Base-by-base conservation (phyloP, 257 asterid species). In the Catharanthus roseus region DNA sequence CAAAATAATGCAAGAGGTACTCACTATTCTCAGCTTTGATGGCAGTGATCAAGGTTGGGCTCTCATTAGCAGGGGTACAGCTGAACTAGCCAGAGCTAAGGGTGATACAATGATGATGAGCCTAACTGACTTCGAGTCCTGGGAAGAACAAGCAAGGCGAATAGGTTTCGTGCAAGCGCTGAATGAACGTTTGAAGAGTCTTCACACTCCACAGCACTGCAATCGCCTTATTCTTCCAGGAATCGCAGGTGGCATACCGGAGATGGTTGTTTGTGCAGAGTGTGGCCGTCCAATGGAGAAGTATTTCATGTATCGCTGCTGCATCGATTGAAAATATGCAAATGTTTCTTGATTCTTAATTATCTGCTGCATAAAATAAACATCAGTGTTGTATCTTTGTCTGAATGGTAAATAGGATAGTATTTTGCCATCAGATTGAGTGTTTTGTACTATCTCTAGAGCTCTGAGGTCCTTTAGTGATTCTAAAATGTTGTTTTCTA, bases 1-100 rank as follows among this genome's bases (percentile, higher is more conserved):
- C 29, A 81, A 77, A 42, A 83, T 89, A 51, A 82, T 85, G 67
- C 82, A 79, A 16, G 96, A 89, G 71, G 91, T 87, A 26, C 58
- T 86, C 51, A 84, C 91, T 16, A 64, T 91, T 78, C 90, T 91
- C 49, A 81, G 90, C 24, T 86, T 79, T 24, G 88, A 81, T 1
- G 87, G 84, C 1, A 82, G 81, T 53, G 91, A 90, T 34, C 76
- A 86, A 57, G 95, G 96, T 0, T 92, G 98, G 98, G 98, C 96
- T 0, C 68, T 92, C 6, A 75, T 90, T 9, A 80, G 96, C 72
- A 73, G 76, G 41, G 98, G 96, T 36, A 60, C 88, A 0, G 80
- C 67, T 10, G 80, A 75, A 31, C 85, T 88, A 79, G 92, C 98
- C 0, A 63, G 93, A 71, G 92, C 90, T 9, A 88, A 81, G 53